Evolutionary conservation across 805 yeast species (phyloP).

Genomic region (Wickerhamomyces chaumierensis): DNA sequence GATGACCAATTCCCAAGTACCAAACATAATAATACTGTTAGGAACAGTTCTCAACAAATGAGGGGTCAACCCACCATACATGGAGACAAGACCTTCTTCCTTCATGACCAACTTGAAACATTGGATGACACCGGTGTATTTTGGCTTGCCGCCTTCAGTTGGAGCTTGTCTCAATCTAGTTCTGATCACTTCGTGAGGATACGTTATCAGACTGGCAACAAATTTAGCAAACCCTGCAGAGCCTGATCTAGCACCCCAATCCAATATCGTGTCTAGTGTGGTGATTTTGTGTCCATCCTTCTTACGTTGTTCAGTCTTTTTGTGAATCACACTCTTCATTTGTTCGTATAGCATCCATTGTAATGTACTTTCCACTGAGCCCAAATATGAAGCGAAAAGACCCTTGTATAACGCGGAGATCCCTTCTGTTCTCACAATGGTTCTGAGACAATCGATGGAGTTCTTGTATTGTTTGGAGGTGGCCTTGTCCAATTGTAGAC

Average conservation of each 20-base stretch:
- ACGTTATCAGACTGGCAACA: constrained; percentile 82
- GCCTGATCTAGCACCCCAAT: constrained; percentile 94
- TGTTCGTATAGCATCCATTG: constrained; percentile 97
- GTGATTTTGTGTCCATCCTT: constrained; percentile 23
- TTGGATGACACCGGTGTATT: constrained; percentile 82
- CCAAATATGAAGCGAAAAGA: constrained; percentile 87
- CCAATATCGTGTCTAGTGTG: constrained; percentile 53
- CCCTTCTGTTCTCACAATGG: constrained; percentile 71
- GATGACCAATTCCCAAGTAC: constrained; percentile 90
- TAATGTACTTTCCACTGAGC: constrained; percentile 83
- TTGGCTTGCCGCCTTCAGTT: constrained; percentile 61
- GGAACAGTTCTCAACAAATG: constrained; percentile 96
- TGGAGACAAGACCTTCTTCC: constrained; percentile 86
- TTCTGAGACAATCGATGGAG: constrained; percentile 72
- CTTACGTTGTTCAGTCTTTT: constrained; percentile 32
- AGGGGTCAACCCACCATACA: constrained; percentile 97
- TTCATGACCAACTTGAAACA: constrained; percentile 76
- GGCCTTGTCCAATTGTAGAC: constrained; percentile 83
- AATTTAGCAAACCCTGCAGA: constrained; percentile 96
- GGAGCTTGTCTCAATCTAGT: constrained; percentile 96
- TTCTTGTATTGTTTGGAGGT: constrained; percentile 58
- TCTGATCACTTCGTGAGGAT: constrained; percentile 95
- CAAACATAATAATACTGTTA: constrained; percentile 96
- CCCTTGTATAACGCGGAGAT: constrained; percentile 75
- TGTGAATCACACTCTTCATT: constrained; percentile 63